phyloP scores from a whole-genome alignment of 257 asterid species.

The Thymus quinquecostatus region DNA sequence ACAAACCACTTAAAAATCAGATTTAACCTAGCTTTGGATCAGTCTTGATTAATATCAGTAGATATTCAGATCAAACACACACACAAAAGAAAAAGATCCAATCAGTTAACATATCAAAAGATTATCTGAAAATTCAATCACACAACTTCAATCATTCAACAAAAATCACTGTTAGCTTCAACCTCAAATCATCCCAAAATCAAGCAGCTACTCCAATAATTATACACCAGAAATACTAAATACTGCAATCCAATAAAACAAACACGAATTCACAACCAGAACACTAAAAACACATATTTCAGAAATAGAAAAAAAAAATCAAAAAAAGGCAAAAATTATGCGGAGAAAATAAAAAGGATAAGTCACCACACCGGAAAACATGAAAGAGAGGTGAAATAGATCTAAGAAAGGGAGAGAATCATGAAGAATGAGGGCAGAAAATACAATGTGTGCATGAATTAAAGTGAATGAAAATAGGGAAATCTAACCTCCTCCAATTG shows the following conservation, averaged over 20 bases:
- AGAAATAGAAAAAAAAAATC: too few species aligned
- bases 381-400: conserved; percentile 14
- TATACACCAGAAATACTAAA: conserved; percentile 9
- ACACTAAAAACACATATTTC: neutral
- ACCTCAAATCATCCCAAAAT: conserved; percentile 24
- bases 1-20: neutral
- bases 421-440: conserved; percentile 17
- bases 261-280: neutral
- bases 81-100: neutral
- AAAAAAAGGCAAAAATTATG: neutral
- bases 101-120: neutral
- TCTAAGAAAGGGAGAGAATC: conserved; percentile 9
- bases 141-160: conserved; percentile 16
- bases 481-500: conserved; percentile 19
- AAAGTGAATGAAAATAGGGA: neutral
- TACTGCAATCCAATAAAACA: neutral
- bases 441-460: conserved; percentile 28
- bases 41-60: conserved; percentile 6
- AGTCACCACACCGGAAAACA: conserved; percentile 23
- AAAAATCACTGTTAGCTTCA: conserved; percentile 1
- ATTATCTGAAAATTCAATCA: conserved; percentile 16
- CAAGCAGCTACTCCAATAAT: conserved; percentile 8
- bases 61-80: conserved; percentile 7
- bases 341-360: conserved; percentile 13
- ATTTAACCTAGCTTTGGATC: conserved; percentile 2